Conservation (phyloP, 2,329 filamentous ascomycete species). For the Xenoacremonium recifei region DNA sequence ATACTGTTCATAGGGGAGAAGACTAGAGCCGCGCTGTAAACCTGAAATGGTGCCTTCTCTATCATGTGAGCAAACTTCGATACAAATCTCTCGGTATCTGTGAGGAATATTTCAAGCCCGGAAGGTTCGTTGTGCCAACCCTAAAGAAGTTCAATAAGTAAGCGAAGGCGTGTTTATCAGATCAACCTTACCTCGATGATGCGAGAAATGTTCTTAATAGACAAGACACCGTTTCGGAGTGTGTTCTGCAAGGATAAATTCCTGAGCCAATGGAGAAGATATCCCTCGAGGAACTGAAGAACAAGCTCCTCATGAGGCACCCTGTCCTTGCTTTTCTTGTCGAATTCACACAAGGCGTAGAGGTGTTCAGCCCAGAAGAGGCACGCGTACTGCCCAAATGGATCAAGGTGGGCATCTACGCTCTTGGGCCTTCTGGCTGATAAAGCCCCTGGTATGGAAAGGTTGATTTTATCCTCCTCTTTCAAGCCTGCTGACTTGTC, state of each 20-base stretch:
- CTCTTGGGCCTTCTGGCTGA: background rate
- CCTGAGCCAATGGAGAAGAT: background rate
- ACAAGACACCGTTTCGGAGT: background rate
- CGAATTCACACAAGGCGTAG: background rate
- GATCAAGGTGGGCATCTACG: background rate
- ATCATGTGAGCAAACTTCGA: background rate
- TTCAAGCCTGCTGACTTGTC: background rate
- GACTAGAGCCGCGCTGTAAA: background rate
- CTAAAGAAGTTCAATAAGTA: background rate
- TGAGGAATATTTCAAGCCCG: background rate
- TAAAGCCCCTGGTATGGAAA: background rate
- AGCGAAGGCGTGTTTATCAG: background rate
- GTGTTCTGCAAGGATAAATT: background rate
- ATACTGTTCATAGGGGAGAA: background rate
- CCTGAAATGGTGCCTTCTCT: background rate
- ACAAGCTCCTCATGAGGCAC: background rate
- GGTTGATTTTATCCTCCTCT: background rate
- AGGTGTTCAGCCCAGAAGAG: background rate
- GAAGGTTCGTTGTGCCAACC: background rate
- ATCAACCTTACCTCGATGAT: background rate
- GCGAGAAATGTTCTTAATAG: background rate
- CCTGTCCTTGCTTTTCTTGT: background rate
- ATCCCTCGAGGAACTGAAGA: background rate
- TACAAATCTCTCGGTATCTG: background rate
- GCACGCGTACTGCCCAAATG: background rate